A percentile compares a stretch with the other conserved stretches of the same genome.
Conservation (phyloP, 148 eudicot genomes). For the Dianthus caryophyllus region DNA sequence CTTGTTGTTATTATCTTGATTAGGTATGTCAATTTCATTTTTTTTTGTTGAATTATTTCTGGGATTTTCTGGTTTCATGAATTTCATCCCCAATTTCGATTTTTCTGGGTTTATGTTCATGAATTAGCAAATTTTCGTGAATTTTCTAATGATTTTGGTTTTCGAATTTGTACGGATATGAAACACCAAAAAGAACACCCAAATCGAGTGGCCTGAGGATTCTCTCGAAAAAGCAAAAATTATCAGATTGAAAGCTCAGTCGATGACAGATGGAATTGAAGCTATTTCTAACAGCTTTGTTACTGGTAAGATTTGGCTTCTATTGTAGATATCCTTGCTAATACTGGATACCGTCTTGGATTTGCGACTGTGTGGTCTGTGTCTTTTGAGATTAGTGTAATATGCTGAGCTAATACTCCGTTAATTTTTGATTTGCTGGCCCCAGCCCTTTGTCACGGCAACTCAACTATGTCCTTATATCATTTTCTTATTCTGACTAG, state of each 20-base stretch:
- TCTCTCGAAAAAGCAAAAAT: constrained; percentile 74
- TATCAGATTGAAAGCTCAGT: constrained; percentile 68
- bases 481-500: no score
- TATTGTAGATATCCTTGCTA: background rate
- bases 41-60: no score
- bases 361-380: background rate
- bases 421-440: background rate
- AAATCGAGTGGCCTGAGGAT: constrained; percentile 89
- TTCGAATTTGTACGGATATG: no score
- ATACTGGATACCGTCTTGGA: background rate
- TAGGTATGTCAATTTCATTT: no score
- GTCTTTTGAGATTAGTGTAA: background rate
- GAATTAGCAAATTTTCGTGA: no score
- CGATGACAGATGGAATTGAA: constrained; percentile 64
- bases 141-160: no score
- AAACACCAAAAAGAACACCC: no score
- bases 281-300: constrained; percentile 79
- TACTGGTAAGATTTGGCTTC: constrained; percentile 44
- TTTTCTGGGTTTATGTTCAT: no score
- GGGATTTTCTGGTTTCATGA: no score
- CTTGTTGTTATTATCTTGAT: no score
- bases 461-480: background rate
- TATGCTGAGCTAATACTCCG: background rate
- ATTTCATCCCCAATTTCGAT: no score
- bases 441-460: background rate